Evolutionary conservation across 345 rosid genomes (phyloP).

Genomic region (Crucihimalaya himalaica): DNA sequence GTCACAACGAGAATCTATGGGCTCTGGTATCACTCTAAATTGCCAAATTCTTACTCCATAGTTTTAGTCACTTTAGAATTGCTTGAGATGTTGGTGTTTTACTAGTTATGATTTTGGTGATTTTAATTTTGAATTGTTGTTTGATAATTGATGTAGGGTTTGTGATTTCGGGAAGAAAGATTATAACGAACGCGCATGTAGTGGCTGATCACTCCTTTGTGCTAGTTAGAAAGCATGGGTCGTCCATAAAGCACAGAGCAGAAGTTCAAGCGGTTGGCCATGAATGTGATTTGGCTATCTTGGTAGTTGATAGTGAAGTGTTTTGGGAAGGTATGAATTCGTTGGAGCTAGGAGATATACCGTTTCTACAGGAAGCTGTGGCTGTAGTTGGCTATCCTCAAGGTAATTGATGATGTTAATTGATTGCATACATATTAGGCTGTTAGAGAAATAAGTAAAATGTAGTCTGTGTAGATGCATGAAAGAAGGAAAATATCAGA

Average conservation of each 20-base stretch:
- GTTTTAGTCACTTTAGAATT: no score
- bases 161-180: constrained; percentile 61
- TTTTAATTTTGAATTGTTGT: neutral
- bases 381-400: constrained; percentile 94
- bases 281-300: constrained; percentile 83
- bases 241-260: constrained; percentile 69
- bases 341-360: constrained; percentile 79
- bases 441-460: no score
- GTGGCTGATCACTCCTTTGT: constrained; percentile 88
- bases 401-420: constrained; percentile 45
- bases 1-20: constrained; percentile 68
- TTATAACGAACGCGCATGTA: constrained; percentile 87
- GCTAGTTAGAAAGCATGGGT: constrained; percentile 82
- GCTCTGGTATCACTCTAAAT: constrained; percentile 34
- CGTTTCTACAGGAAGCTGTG: constrained; percentile 72
- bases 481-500: no score
- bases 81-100: neutral
- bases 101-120: neutral
- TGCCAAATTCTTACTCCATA: neutral
- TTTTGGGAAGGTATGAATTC: constrained; percentile 53
- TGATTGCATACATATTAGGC: no score
- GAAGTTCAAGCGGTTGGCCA: constrained; percentile 75
- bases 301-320: constrained; percentile 65
- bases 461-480: no score
- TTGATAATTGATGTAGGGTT: constrained; percentile 36